These are phyloP conservation scores for Alternaria arborescens DNA, from an alignment of 2,329 filamentous ascomycete species.

Conservation along the genomic window DNA sequence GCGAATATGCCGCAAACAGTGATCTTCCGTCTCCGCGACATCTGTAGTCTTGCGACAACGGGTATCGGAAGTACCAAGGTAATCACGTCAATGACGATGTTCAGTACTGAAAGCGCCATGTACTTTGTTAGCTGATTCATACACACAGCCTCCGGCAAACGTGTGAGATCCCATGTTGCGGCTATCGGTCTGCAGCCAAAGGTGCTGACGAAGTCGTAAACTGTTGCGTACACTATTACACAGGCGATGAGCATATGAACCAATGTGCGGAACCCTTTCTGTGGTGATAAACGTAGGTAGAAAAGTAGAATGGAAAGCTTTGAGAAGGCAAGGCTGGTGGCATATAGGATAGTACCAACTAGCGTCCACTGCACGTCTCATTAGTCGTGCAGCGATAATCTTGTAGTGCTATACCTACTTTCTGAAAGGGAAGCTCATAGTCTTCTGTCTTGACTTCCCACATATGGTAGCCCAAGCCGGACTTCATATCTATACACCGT, in stretches of 20 bases:
- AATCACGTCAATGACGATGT: neutral
- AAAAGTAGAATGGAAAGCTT: constrained; percentile 2
- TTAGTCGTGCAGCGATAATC: neutral
- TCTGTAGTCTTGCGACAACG: neutral
- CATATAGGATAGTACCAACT: neutral
- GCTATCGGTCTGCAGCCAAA: constrained; percentile 4
- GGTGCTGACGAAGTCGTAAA: constrained; percentile 1
- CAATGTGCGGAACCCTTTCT: neutral
- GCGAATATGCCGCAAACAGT: constrained; percentile 1
- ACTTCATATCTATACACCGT: neutral
- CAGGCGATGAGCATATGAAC: neutral
- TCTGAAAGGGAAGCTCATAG: neutral
- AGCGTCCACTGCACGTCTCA: neutral
- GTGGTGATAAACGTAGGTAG: constrained; percentile 1
- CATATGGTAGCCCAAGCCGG: constrained; percentile 1
- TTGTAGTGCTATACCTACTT: neutral
- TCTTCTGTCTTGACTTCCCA: constrained; percentile 2
- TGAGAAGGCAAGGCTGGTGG: constrained; percentile 5
- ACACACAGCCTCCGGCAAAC: neutral
- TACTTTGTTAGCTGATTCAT: neutral
- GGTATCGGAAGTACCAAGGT: constrained; percentile 4
- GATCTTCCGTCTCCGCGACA: constrained; percentile 4
- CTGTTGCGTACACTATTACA: neutral
- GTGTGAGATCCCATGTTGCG: neutral
- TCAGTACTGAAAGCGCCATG: constrained; percentile 3